Evolutionary conservation across 139 green algal species (phyloP), one percentile per base, ranked within the genome.

Genomic region (Chlamydomonas sp.): DNA sequence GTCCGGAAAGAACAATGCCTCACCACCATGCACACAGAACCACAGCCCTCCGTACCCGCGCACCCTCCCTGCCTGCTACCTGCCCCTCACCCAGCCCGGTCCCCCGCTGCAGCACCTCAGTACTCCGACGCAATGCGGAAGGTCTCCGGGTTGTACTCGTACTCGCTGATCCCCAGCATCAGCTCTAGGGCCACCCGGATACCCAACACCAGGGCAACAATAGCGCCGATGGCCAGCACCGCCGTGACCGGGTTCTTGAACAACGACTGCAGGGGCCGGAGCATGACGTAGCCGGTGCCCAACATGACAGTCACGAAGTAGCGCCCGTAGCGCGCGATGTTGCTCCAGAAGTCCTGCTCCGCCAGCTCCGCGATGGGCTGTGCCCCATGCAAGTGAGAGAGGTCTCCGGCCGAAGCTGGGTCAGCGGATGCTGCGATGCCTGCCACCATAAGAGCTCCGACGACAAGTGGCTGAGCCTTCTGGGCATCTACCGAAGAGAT

Each of bases 301-400:
- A 97, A 83, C 89, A 98, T 95, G 74, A 98, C 95, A 4, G 95
- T 96, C 16, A 98, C 94, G 80, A 98, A 98, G 87, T 97, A 98
- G 61, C 94, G 94, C 15, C 92, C 89, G 84, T 98, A 98, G 68
- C 94, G 89, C 31, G 89, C 87, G 1, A 98, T 91, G 90, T 98
- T 98, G 79, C 76, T 86, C 93, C 90, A 97, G 69, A 98, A 96
- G 7, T 96, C 94, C 58, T 95, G 85, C 77, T 96, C 95, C 62
- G 93, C 93, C 5, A 97, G 67, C 20, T 89, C 87, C 5, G 78
- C 83, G 18, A 93, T 8, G 3, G 83, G 85, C 63, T 88, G 76
- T 12, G 72, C 82, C 7, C 49, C 74, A 18, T 63, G 31, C 74
- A 17, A 10, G 18, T 81, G 63, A 14, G 8, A 10, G 6, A 87